Evolutionary conservation across 225 moss, liverwort and hornwort species (phyloP).

Genomic region (Bryum argenteum): DNA sequence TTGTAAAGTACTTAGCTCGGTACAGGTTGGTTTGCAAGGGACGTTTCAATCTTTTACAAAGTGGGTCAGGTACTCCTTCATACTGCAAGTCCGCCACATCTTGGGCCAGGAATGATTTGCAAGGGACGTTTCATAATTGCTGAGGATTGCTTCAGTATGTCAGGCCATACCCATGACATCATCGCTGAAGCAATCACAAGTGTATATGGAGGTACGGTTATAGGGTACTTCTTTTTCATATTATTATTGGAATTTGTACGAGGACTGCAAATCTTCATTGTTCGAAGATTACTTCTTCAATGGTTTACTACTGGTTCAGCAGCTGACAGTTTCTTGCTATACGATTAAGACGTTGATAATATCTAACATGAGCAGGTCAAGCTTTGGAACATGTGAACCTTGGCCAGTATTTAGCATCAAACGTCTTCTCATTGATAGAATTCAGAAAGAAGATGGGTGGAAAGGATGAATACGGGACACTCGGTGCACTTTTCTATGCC

Average conservation of each 20-base stretch:
- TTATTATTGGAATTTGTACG: constrained; percentile 1
- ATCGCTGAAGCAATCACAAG: constrained; percentile 63
- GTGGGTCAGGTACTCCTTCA: constrained; percentile 77
- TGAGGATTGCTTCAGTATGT: constrained; percentile 79
- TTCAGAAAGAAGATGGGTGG: constrained; percentile 42
- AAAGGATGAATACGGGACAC: constrained; percentile 49
- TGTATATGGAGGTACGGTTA: constrained; percentile 57
- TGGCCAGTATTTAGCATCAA: constrained; percentile 68
- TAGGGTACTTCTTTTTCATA: constrained; percentile 13
- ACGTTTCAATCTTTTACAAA: constrained; percentile 60
- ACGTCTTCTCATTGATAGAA: constrained; percentile 55
- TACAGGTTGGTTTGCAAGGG: constrained; percentile 90
- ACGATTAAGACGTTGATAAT: constrained; percentile 12
- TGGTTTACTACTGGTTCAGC: neutral
- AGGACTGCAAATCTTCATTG: neutral
- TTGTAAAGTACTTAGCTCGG: neutral
- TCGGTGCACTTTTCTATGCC: constrained; percentile 48
- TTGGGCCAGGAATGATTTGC: constrained; percentile 49
- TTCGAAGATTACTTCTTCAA: neutral
- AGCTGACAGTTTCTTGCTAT: constrained; percentile 7
- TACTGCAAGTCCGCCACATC: constrained; percentile 51
- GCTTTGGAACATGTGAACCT: constrained; percentile 62
- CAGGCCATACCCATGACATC: constrained; percentile 51
- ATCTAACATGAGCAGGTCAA: constrained; percentile 49
- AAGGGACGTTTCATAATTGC: constrained; percentile 63